Conservation (phyloP, 305 asterid genomes). For the Solanum hybrid region DNA sequence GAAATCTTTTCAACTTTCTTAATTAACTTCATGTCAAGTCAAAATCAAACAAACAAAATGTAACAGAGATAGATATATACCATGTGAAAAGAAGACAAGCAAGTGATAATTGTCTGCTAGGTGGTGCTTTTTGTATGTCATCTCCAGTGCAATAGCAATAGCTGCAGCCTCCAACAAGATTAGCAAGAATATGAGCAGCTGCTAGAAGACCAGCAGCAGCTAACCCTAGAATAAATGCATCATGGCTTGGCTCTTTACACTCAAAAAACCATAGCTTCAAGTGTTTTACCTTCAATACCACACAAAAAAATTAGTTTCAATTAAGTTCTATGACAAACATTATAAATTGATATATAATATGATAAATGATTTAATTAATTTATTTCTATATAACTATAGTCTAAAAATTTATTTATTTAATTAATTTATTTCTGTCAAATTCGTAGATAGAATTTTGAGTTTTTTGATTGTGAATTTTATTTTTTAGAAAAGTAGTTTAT, state of each 20-base stretch:
- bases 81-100: slow-evolving; percentile 71
- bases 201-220: slow-evolving; percentile 60
- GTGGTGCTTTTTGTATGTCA: slow-evolving; percentile 53
- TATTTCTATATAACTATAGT: background rate
- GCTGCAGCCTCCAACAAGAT: slow-evolving; percentile 68
- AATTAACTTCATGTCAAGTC: background rate
- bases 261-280: slow-evolving; percentile 69
- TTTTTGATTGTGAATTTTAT: background rate
- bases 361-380: background rate
- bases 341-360: background rate
- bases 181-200: slow-evolving; percentile 67
- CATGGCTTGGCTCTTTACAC: slow-evolving; percentile 82
- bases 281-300: slow-evolving; percentile 43
- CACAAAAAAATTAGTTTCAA: background rate
- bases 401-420: no score
- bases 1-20: background rate
- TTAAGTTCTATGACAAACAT: background rate
- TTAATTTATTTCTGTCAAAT: background rate
- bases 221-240: slow-evolving; percentile 50
- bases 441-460: background rate
- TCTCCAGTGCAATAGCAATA: slow-evolving; percentile 24
- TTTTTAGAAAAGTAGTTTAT: background rate
- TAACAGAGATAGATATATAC: background rate
- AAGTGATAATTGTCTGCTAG: slow-evolving; percentile 53
- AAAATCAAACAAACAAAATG: background rate